Conservation (phyloP, 163 green algal species). For the Picocystis sp. region DNA sequence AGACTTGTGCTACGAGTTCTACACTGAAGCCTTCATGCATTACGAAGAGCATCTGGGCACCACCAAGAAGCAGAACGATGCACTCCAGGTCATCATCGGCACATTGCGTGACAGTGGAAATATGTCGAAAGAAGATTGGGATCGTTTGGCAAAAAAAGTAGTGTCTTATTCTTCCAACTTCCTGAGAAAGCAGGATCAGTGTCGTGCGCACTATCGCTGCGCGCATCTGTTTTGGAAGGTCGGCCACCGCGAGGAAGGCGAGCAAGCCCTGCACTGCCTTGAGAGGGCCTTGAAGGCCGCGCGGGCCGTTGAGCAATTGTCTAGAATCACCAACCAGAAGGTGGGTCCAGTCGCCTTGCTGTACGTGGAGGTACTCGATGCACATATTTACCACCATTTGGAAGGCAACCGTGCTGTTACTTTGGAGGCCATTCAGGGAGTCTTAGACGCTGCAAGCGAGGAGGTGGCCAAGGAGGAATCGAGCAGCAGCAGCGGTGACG, state of each 20-base stretch:
- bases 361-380: conserved; percentile 61
- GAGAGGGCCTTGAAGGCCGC: conserved; percentile 74
- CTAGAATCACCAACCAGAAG: conserved; percentile 8
- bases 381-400: too few relatives aligned
- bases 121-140: background rate
- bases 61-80: conserved; percentile 45
- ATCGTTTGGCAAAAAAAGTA: conserved; percentile 17
- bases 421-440: too few relatives aligned
- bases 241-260: conserved; percentile 21
- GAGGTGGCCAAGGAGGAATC: too few relatives aligned
- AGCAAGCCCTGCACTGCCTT: conserved; percentile 58
- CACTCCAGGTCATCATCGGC: conserved; percentile 71
- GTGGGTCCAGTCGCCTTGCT: conserved; percentile 28
- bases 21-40: conserved; percentile 77
- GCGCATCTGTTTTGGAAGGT: conserved; percentile 72
- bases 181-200: conserved; percentile 78
- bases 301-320: conserved; percentile 53
- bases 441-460: too few relatives aligned
- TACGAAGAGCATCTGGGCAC: conserved; percentile 82
- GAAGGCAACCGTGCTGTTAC: too few relatives aligned
- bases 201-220: conserved; percentile 50
- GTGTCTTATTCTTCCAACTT: conserved; percentile 57
- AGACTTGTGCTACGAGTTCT: conserved; percentile 76
- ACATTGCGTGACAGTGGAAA: conserved; percentile 26
- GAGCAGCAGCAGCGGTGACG: too few relatives aligned